Percentiles rank a stretch among this genome's conserved stretches.
phyloP scores from a whole-genome alignment of 2,329 filamentous ascomycete genomes.

The Davidsoniella eucalypti region DNA sequence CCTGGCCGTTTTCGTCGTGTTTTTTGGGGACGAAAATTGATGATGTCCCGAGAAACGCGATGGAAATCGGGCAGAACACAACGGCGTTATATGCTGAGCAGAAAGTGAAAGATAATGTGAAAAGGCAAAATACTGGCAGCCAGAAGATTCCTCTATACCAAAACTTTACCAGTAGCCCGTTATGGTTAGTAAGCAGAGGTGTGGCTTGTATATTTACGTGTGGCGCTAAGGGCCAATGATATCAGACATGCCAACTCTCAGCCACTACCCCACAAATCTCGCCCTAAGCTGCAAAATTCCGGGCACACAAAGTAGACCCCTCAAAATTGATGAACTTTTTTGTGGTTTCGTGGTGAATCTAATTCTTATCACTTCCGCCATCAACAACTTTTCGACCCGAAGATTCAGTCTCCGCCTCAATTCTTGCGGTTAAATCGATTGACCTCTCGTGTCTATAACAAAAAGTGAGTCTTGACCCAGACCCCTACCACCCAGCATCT shows the following conservation, averaged over 20 bases:
- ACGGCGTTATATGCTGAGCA: background rate
- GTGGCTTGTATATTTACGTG: background rate
- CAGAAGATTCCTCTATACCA: conserved; percentile 10
- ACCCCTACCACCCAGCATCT: background rate
- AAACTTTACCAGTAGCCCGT: conserved; percentile 3
- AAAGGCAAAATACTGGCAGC: background rate
- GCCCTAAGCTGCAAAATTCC: conserved; percentile 8
- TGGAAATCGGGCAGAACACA: background rate
- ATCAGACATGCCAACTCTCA: background rate
- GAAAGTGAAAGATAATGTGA: conserved; percentile 1
- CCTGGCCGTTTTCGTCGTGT: background rate
- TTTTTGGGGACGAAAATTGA: background rate
- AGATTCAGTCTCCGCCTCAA: conserved; percentile 98
- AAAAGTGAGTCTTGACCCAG: conserved; percentile 21
- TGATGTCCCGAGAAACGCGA: background rate
- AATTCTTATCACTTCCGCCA: conserved; percentile 11
- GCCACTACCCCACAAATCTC: conserved; percentile 1
- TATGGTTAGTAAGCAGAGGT: background rate
- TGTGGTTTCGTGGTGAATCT: conserved; percentile 8
- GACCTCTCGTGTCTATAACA: conserved; percentile 66
- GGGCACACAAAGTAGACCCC: conserved; percentile 9
- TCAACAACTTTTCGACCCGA: conserved; percentile 46
- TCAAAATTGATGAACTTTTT: conserved; percentile 12
- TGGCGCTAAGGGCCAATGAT: background rate
- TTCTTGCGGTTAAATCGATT: conserved; percentile 97